Evolutionary conservation across 352 stramenopile genomes (phyloP).

Genomic region (Pythium scleroteichum): DNA sequence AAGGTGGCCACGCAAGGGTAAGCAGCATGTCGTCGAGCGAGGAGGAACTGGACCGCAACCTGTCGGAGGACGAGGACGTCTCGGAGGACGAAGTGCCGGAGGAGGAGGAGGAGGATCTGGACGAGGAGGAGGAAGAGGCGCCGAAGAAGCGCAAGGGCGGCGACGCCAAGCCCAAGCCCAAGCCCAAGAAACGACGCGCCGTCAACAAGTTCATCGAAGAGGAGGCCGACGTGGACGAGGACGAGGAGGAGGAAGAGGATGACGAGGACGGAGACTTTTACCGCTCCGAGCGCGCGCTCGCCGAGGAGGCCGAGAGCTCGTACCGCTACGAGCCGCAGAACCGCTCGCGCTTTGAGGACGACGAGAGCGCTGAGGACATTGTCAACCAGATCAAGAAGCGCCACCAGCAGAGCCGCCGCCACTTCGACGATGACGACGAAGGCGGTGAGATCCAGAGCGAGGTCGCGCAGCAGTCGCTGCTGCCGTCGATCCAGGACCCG

Average conservation of each 20-base stretch:
- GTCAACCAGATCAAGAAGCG: conserved; percentile 89
- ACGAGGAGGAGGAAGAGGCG: conserved; percentile 50
- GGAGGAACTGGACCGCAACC: conserved; percentile 81
- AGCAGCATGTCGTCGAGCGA: conserved; percentile 84
- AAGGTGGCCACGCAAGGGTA: conserved; percentile 20
- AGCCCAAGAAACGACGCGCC: conserved; percentile 82
- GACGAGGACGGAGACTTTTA: conserved; percentile 82
- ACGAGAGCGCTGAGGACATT: conserved; percentile 81
- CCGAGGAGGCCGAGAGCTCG: conserved; percentile 68
- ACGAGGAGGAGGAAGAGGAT: conserved; percentile 86
- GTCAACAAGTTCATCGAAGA: conserved; percentile 91
- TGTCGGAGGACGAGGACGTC: conserved; percentile 78
- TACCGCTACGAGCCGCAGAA: conserved; percentile 83
- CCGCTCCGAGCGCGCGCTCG: conserved; percentile 69
- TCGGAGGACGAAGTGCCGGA: conserved; percentile 78
- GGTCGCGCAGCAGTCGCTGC: conserved; percentile 84
- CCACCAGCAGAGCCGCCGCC: conserved; percentile 81
- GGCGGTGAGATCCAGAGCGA: conserved; percentile 83
- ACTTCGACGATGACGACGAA: conserved; percentile 86
- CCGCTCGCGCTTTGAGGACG: conserved; percentile 72
- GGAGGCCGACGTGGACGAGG: conserved; percentile 85
- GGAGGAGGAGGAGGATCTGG: conserved; percentile 53
- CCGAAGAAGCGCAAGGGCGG: conserved; percentile 76
- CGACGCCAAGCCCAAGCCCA: conserved; percentile 51
- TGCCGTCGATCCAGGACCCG: conserved; percentile 88